phyloP scores from a whole-genome alignment of 768 basidiomycete species.

The Mycena latifolia region DNA sequence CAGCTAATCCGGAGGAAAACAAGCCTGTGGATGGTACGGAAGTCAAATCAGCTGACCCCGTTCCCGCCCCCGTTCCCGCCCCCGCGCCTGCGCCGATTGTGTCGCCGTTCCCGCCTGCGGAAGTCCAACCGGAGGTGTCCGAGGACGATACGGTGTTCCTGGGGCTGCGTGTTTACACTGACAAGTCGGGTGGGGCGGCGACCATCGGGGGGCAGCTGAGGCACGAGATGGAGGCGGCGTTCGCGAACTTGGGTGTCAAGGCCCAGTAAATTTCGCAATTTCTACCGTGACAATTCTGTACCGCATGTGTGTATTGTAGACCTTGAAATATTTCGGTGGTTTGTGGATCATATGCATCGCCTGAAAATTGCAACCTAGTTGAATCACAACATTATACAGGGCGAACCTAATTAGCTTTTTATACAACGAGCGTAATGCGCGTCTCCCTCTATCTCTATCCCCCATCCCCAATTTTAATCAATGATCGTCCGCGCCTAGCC shows the following conservation, averaged over 20 bases:
- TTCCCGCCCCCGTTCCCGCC: background rate
- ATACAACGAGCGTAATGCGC: no score
- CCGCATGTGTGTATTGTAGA: no score
- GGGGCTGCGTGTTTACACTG: constrained; percentile 23
- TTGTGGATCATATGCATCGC: no score
- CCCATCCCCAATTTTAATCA: no score
- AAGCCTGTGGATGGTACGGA: background rate
- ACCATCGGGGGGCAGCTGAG: constrained; percentile 28
- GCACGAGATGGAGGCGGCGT: constrained; percentile 25
- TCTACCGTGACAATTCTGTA: no score
- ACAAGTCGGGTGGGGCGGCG: constrained; percentile 20
- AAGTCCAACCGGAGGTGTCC: constrained; percentile 1
- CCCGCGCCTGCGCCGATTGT: background rate
- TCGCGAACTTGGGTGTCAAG: constrained; percentile 13
- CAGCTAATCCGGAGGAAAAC: background rate
- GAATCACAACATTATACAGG: no score
- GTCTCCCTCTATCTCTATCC: no score
- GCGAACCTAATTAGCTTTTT: no score
- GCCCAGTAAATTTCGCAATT: background rate
- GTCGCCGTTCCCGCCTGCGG: constrained; percentile 1
- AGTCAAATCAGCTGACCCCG: background rate
- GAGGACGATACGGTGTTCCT: constrained; percentile 23
- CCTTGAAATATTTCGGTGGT: no score
- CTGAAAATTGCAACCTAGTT: no score
- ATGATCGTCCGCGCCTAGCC: constrained; percentile 49